Percentiles rank a stretch among this genome's conserved stretches.
Conservation (phyloP, 108 stramenopile species). For the Discostella stelligeroides region DNA sequence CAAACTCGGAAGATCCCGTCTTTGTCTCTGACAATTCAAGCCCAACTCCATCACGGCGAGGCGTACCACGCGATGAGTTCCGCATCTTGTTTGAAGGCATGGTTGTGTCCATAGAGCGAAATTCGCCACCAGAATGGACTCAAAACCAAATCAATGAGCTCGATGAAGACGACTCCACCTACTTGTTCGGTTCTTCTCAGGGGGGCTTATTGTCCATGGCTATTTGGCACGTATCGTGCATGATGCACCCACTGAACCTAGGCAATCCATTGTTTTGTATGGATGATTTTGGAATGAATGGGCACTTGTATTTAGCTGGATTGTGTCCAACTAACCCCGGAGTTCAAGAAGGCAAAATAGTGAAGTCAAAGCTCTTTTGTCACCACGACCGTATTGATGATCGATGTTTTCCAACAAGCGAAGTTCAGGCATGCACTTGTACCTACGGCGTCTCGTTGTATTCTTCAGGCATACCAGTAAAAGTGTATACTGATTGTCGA, state of each 20-base stretch:
- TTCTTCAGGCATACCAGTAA: constrained; percentile 48
- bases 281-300: constrained; percentile 30
- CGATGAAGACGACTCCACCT: constrained; percentile 46
- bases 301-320: constrained; percentile 32
- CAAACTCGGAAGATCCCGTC: constrained; percentile 1
- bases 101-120: constrained; percentile 42
- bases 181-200: constrained; percentile 45
- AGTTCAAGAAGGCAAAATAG: constrained; percentile 18
- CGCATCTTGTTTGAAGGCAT: constrained; percentile 39
- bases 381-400: constrained; percentile 20
- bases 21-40: not conserved
- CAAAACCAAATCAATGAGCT: constrained; percentile 33
- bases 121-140: constrained; percentile 40
- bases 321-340: constrained; percentile 44
- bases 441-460: constrained; percentile 40
- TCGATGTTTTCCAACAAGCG: not conserved
- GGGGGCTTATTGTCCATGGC: constrained; percentile 39
- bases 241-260: constrained; percentile 43
- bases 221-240: constrained; percentile 27
- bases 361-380: constrained; percentile 25
- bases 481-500: constrained; percentile 42
- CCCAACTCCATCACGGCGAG: not conserved
- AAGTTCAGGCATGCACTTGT: constrained; percentile 15
- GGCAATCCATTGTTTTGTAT: constrained; percentile 40
- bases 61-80: constrained; percentile 34